Evolutionary conservation across 2,329 filamentous ascomycete genomes (phyloP), one percentile per base, ranked within the genome.

Genomic region (Akanthomyces muscarius): DNA sequence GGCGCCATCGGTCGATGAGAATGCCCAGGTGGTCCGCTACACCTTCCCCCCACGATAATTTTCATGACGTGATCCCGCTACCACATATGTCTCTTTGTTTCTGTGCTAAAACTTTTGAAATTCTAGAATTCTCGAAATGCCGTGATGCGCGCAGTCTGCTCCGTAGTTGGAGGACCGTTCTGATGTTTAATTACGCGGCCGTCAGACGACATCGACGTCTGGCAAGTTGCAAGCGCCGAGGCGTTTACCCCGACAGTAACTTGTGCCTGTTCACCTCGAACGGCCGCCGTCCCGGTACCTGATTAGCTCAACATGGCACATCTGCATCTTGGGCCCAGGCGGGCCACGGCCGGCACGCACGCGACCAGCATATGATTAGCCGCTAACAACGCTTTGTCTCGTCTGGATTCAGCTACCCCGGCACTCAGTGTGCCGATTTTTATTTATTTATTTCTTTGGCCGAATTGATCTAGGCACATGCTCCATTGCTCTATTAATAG

Each of bases 301-400:
- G 56, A 59, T 59, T 36, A 59, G 56, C 56, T 59, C 56, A 59
- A 50, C 56, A 59, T 44, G 53, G 38, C 52, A 44, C 16, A 21
- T 55, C 18, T 16, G 33, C 30, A 36, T 52, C 21, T 53, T 36
- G 44, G 44, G 18, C 10, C n/a, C 44, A 36, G 4, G 33, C 33
- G 33, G 42, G 42, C 42, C n/a, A 45, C 42, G 42, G 41, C 41
- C 42, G 42, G 50, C 51, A 41, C 33, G 3, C 51, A 54, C 51
- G 51, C 51, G 51, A 38, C 10, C 51, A 23, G 13, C 33, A 41
- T 21, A 41, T 41, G 36, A 33, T 51, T 18, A 10, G 25, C 48
- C 38, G 38, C 38, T 41, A 41, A 41, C 38, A 16, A 41, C 38
- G 14, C 38, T 16, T 41, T 4, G 38, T 16, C 38, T 41, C 38